Evolutionary conservation across 345 rosid genomes (phyloP).

Genomic region (Eucalyptus regnans): DNA sequence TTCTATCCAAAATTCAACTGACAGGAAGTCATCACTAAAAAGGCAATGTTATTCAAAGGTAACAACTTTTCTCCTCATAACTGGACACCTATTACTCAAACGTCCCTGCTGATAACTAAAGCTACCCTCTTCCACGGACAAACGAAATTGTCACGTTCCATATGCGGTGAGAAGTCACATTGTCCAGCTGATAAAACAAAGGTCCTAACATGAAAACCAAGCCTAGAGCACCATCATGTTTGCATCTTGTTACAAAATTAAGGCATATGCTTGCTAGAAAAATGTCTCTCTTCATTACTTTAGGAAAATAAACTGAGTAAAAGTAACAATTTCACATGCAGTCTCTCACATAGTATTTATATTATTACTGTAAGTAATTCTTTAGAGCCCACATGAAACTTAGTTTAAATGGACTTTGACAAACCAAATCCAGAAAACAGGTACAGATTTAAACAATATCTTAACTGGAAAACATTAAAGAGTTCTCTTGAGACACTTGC

Average conservation of each 20-base stretch:
- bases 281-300: neutral
- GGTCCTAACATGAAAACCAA: neutral
- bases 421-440: neutral
- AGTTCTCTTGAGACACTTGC: neutral
- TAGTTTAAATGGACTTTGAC: neutral
- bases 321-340: neutral
- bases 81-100: neutral
- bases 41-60: neutral
- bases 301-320: neutral
- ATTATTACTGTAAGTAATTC: neutral
- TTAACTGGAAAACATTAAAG: neutral
- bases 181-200: neutral
- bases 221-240: neutral
- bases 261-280: neutral
- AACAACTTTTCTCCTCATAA: neutral
- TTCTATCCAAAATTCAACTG: neutral
- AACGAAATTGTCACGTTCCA: neutral
- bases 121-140: neutral
- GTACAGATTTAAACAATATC: neutral
- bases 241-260: neutral
- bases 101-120: neutral
- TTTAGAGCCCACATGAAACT: neutral
- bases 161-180: neutral
- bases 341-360: neutral
- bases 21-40: neutral